Percentiles rank a stretch among this genome's conserved stretches.
Conservation (phyloP, 163 green algal species). For the Scenedesmus sp. region DNA sequence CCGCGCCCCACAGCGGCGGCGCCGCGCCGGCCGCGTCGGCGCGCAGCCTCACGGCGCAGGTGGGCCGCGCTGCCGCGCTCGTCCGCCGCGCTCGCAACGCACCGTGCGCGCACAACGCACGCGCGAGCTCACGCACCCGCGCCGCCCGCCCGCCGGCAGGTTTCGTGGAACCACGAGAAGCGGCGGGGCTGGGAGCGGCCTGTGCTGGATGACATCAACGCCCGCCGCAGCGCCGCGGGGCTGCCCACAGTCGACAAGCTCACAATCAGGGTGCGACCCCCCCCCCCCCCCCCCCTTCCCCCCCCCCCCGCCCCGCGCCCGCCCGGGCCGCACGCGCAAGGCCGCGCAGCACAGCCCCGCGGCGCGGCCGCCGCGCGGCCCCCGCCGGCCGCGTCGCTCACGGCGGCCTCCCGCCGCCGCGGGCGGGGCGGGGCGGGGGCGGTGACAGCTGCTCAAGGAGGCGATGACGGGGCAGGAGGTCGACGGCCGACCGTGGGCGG, state of each 20-base stretch:
- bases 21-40: not conserved
- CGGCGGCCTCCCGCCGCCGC: too few relatives aligned
- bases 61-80: too few relatives aligned
- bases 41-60: slow-evolving; percentile 3
- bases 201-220: slow-evolving; percentile 39
- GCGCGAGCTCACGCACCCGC: not conserved
- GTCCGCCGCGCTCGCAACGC: not conserved
- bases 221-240: not conserved
- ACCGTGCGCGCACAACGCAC: not conserved
- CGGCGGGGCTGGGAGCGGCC: slow-evolving; percentile 36
- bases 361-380: too few relatives aligned
- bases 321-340: too few relatives aligned
- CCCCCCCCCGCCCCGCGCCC: too few relatives aligned
- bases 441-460: slow-evolving; percentile 44
- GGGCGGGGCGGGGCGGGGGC: too few relatives aligned
- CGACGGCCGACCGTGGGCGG: slow-evolving; percentile 14
- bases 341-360: too few relatives aligned
- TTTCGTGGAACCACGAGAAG: slow-evolving; percentile 39
- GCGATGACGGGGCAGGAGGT: slow-evolving; percentile 31
- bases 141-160: too few relatives aligned
- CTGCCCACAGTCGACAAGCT: slow-evolving; percentile 28
- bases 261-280: slow-evolving; percentile 40
- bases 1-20: not conserved
- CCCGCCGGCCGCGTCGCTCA: too few relatives aligned
- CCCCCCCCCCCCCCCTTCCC: too few relatives aligned